A percentile compares a stretch with the other conserved stretches of the same genome.
Conservation (phyloP, 352 stramenopile species). For the Lagenidium giganteum region DNA sequence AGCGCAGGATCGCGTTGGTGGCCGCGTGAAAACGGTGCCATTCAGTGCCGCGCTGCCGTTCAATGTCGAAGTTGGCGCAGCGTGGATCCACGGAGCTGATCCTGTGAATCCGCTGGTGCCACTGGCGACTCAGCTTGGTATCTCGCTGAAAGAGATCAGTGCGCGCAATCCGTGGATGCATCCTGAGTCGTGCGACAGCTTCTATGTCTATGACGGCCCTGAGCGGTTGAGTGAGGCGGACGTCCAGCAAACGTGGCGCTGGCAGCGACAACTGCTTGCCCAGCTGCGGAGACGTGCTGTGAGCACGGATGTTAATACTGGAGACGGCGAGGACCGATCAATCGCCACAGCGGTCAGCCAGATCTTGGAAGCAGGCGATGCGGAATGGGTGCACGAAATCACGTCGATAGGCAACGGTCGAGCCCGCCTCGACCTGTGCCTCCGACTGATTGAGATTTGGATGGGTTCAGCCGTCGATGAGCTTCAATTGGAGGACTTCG, state of each 20-base stretch:
- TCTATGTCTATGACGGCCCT: constrained; percentile 32
- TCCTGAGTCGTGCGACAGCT: constrained; percentile 34
- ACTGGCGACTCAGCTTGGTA: constrained; percentile 27
- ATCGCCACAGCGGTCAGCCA: neutral
- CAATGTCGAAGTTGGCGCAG: constrained; percentile 46
- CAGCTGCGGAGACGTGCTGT: too few relatives aligned
- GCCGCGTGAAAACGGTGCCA: constrained; percentile 35
- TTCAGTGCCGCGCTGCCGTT: constrained; percentile 39
- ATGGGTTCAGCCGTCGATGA: constrained; percentile 42
- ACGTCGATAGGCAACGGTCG: too few relatives aligned
- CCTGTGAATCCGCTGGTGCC: constrained; percentile 32
- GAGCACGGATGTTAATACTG: too few relatives aligned
- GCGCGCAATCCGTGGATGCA: constrained; percentile 55
- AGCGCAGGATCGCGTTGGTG: constrained; percentile 38
- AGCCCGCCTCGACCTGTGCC: constrained; percentile 27
- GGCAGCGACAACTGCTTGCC: too few relatives aligned
- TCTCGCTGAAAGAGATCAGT: constrained; percentile 45
- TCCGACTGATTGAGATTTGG: constrained; percentile 52
- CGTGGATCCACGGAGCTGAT: constrained; percentile 54
- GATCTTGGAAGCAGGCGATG: neutral
- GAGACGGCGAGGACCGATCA: neutral
- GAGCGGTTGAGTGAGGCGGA: constrained; percentile 21
- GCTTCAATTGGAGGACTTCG: constrained; percentile 55
- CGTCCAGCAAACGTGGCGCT: constrained; percentile 30
- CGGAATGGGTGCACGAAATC: too few relatives aligned